Base-by-base conservation (phyloP, 2,329 filamentous ascomycete species). In the Pseudohalonectria lignicola region DNA sequence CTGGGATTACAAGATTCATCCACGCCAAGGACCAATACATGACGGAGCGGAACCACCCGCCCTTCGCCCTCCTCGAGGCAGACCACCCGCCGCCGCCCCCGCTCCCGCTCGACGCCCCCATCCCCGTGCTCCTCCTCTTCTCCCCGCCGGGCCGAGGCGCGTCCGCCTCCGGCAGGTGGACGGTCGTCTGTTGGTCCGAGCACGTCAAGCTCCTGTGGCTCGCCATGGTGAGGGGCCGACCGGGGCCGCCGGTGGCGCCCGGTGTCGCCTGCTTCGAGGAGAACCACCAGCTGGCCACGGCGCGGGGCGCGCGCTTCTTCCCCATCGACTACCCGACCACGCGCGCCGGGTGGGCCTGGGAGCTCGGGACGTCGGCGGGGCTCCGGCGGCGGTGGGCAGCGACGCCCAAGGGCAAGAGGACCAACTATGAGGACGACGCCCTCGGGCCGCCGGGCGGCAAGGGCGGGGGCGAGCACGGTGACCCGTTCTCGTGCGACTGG, bases 401-500 rank as follows among this genome's bases (percentile, higher is more conserved):
- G 37, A 75, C 79, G 35, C 88, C 92, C 0, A 92, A 85, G 56
- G 82, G 85, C 17, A 94, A 92, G 59, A 72, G 87, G 38, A 63
- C 77, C 1, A 79, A 80, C 41, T 96, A 82, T 74, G 70, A 76
- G 15, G 78, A 74, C 5, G 63, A 96, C 10, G 73, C 86, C 47
- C 63, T 95, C 9, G 85, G 31, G 17, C 17, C 17, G 15, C 17
- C 19, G 11, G 31, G 17, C 31, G 16, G 31, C 5, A 3, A 19
- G 9, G 31, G 13, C 19, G 5, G 13, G 12, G 90, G 90, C 2
- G 92, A 96, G 55, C 52, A 94, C 23, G 92, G 92, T 2, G 62
- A 74, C 37, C 87, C 87, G 0, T 86, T 85, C 71, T 75, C 77
- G 9, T 94, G 85, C 58, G 86, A 94, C 52, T 94, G 86, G 71